These are phyloP conservation scores for Rhododendron williamsianum DNA, from an alignment of 148 eudicot genomes.

Conservation along the genomic window DNA sequence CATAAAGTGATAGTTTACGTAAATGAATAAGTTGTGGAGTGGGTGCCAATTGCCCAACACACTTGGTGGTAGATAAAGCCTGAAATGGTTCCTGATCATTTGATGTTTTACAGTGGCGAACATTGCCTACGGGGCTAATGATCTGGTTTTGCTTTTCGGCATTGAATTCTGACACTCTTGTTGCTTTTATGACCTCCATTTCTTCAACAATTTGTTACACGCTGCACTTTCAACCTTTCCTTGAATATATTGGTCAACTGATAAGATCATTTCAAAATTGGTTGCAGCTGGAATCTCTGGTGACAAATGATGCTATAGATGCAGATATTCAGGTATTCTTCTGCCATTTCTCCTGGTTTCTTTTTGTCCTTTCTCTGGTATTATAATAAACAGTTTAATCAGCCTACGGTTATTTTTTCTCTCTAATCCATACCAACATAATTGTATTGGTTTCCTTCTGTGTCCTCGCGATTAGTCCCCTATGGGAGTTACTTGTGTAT, in stretches of 20 bases:
- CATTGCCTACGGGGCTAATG: not conserved
- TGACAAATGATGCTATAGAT: constrained; percentile 54
- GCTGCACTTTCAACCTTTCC: not conserved
- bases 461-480: not conserved
- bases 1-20: not conserved
- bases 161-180: not conserved
- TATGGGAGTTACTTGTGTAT: not conserved
- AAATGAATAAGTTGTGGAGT: not conserved
- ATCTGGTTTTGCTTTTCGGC: not conserved
- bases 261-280: not conserved
- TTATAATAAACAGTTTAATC: not conserved
- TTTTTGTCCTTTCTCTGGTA: not conserved
- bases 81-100: not conserved
- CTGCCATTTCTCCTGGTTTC: not conserved
- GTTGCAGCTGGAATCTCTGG: constrained; percentile 67
- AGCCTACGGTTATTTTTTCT: not conserved
- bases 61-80: not conserved
- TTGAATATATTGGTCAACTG: not conserved
- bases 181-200: not conserved
- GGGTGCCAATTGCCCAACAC: not conserved
- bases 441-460: not conserved
- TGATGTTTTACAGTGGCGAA: not conserved
- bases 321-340: constrained; percentile 72
- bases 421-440: not conserved
- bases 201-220: not conserved